These are phyloP conservation scores for Metschnikowia henanensis DNA, from an alignment of 805 yeast species.

Conservation along the genomic window DNA sequence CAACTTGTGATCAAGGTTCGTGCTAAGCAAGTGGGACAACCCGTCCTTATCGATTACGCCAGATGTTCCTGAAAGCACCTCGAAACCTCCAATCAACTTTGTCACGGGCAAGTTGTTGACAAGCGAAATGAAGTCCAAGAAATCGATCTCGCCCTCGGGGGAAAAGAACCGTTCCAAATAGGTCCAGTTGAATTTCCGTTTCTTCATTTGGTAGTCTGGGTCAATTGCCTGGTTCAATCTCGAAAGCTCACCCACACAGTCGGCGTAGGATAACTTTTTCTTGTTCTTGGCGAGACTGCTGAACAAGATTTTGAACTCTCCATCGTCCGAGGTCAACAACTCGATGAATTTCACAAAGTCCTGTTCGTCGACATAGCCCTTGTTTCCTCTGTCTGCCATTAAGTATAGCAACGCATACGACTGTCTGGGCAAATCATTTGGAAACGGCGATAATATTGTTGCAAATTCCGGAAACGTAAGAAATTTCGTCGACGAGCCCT, in stretches of 20 bases:
- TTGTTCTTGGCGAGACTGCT: constrained; percentile 41
- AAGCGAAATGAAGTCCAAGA: constrained; percentile 39
- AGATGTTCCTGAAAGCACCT: constrained; percentile 33
- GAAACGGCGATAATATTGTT: constrained; percentile 41
- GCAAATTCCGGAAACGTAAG: constrained; percentile 38
- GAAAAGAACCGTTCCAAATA: constrained; percentile 41
- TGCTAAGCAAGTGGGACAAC: constrained; percentile 32
- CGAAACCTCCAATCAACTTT: constrained; percentile 44
- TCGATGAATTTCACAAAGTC: constrained; percentile 79
- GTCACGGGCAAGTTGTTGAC: constrained; percentile 46
- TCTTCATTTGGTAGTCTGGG: constrained; percentile 41
- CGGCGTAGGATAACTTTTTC: constrained; percentile 29
- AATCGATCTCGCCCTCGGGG: constrained; percentile 39
- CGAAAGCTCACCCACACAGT: constrained; percentile 36
- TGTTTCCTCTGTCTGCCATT: constrained; percentile 70
- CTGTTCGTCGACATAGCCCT: constrained; percentile 63
- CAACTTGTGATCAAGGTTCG: constrained; percentile 43
- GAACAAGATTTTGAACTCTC: constrained; percentile 52
- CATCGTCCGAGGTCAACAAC: constrained; percentile 39
- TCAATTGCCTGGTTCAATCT: constrained; percentile 41
- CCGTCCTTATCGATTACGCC: constrained; percentile 33
- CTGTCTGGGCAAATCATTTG: constrained; percentile 38
- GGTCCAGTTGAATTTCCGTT: constrained; percentile 42
- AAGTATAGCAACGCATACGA: constrained; percentile 61
- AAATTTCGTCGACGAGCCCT: constrained; percentile 20